Percentiles rank a stretch among this genome's conserved stretches.
phyloP scores from a whole-genome alignment of 2,329 filamentous ascomycete genomes.

The Cladorrhinum sp. region DNA sequence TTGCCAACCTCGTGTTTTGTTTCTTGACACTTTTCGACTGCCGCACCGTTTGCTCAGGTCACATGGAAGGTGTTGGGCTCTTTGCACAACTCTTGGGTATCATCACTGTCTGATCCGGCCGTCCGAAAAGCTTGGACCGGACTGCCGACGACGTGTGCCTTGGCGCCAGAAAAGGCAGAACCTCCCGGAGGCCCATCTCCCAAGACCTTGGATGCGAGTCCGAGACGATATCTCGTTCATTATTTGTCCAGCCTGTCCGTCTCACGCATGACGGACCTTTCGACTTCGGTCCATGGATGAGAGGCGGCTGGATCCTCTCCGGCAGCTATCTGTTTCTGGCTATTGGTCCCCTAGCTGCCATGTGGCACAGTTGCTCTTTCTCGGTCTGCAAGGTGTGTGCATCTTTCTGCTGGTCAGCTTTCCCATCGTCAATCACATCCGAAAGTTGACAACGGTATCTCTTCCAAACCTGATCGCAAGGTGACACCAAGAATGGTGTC shows the following conservation, averaged over 20 bases:
- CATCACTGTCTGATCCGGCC: constrained; percentile 3
- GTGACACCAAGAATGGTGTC: neutral
- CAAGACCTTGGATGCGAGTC: constrained; percentile 3
- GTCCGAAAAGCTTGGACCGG: constrained; percentile 6
- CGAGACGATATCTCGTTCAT: neutral
- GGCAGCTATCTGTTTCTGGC: neutral
- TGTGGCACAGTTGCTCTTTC: neutral
- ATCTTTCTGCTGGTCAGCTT: neutral
- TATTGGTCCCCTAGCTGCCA: neutral
- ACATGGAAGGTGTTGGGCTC: neutral
- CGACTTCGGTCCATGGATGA: neutral
- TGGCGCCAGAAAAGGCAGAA: constrained; percentile 16
- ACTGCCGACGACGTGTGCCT: neutral
- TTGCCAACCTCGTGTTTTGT: neutral
- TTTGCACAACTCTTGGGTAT: neutral
- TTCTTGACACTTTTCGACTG: neutral
- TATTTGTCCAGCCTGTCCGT: neutral
- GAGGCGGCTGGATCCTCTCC: neutral
- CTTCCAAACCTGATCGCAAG: neutral
- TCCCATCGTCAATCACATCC: neutral
- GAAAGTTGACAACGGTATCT: neutral
- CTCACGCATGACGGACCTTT: neutral
- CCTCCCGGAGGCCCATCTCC: constrained; percentile 8
- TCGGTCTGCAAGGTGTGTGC: neutral
- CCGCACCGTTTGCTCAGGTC: neutral